Percentiles rank a stretch among this genome's conserved stretches.
phyloP scores from a whole-genome alignment of 768 basidiomycete species.

The Boletus speciosus region DNA sequence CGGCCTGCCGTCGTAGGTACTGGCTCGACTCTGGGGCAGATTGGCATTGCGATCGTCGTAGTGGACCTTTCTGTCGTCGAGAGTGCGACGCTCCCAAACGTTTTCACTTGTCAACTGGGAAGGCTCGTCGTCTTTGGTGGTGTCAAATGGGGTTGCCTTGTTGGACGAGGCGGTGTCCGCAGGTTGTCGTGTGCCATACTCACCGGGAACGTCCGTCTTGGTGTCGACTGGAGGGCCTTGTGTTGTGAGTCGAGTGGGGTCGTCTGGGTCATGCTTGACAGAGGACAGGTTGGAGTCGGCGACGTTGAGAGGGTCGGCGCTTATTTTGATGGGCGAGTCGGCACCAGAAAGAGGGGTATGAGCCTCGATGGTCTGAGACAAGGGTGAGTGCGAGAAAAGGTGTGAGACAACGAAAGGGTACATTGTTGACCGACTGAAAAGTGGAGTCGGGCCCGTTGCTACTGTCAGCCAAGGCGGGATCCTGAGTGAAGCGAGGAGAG shows the following conservation, averaged over 20 bases:
- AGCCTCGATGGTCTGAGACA: slow-evolving; percentile 23
- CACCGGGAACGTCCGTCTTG: slow-evolving; percentile 24
- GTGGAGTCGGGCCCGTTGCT: slow-evolving; percentile 3
- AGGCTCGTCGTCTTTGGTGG: slow-evolving; percentile 32
- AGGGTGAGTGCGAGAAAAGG: slow-evolving; percentile 6
- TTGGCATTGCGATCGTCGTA: slow-evolving; percentile 27
- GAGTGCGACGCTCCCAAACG: slow-evolving; percentile 27
- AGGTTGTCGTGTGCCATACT: slow-evolving; percentile 26
- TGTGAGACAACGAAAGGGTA: slow-evolving; percentile 23
- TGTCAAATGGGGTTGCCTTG: slow-evolving; percentile 21
- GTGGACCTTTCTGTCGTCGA: slow-evolving; percentile 30
- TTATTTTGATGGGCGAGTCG: slow-evolving; percentile 23
- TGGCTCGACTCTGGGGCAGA: slow-evolving; percentile 8
- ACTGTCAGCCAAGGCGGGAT: slow-evolving; percentile 9
- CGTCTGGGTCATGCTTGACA: slow-evolving; percentile 13
- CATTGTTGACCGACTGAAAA: slow-evolving; percentile 31
- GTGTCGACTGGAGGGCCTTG: slow-evolving; percentile 6
- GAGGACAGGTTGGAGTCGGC: slow-evolving; percentile 9
- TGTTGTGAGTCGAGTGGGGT: background rate
- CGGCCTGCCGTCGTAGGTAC: slow-evolving; percentile 11
- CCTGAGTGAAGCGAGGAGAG: slow-evolving; percentile 6
- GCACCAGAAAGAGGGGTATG: slow-evolving; percentile 25
- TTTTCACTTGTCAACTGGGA: slow-evolving; percentile 19
- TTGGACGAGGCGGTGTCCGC: slow-evolving; percentile 21
- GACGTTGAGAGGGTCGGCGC: slow-evolving; percentile 16